A percentile compares a stretch with the other conserved stretches of the same genome.
These are phyloP conservation scores for Elasticomyces elasticus DNA, from an alignment of 495 filamentous ascomycete species.

Conservation along the genomic window DNA sequence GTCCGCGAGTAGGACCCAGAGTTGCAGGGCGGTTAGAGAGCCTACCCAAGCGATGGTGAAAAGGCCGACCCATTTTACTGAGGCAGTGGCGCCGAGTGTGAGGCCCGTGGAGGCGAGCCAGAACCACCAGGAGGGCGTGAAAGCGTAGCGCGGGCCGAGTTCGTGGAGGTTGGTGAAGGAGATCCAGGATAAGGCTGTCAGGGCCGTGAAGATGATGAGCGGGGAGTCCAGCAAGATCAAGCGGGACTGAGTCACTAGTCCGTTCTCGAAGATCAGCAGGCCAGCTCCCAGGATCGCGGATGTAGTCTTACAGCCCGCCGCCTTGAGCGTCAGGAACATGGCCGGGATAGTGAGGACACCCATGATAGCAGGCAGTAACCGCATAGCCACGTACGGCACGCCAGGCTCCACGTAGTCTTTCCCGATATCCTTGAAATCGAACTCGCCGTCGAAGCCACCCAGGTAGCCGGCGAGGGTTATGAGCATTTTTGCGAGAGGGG, in stretches of 20 bases:
- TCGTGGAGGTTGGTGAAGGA: slow-evolving; percentile 97
- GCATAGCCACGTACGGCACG: slow-evolving; percentile 97
- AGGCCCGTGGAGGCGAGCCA: slow-evolving; percentile 85
- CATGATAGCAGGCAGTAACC: slow-evolving; percentile 78
- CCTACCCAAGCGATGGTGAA: slow-evolving; percentile 99
- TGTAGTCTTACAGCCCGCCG: slow-evolving; percentile 73
- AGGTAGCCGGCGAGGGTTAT: slow-evolving; percentile 92
- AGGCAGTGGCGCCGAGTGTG: slow-evolving; percentile 79
- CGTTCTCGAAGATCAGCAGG: slow-evolving; percentile 91
- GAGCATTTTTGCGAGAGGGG: slow-evolving; percentile 91
- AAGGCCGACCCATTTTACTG: slow-evolving; percentile 97
- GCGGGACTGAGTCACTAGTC: slow-evolving; percentile 84
- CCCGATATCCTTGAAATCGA: slow-evolving; percentile 99
- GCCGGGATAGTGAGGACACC: slow-evolving; percentile 79
- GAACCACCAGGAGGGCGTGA: slow-evolving; percentile 90
- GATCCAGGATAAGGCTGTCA: slow-evolving; percentile 82
- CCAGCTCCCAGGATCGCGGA: slow-evolving; percentile 73
- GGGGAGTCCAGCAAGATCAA: slow-evolving; percentile 94
- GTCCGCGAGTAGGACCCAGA: slow-evolving; percentile 92
- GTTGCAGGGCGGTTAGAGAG: slow-evolving; percentile 74
- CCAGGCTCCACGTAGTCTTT: slow-evolving; percentile 93
- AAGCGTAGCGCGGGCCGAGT: slow-evolving; percentile 76
- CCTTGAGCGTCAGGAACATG: slow-evolving; percentile 92
- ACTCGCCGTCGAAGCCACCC: slow-evolving; percentile 87
- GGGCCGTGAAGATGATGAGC: slow-evolving; percentile 82